phyloP scores from a whole-genome alignment of 176 grass and related monocot species.

The Calamus simplicifolius region DNA sequence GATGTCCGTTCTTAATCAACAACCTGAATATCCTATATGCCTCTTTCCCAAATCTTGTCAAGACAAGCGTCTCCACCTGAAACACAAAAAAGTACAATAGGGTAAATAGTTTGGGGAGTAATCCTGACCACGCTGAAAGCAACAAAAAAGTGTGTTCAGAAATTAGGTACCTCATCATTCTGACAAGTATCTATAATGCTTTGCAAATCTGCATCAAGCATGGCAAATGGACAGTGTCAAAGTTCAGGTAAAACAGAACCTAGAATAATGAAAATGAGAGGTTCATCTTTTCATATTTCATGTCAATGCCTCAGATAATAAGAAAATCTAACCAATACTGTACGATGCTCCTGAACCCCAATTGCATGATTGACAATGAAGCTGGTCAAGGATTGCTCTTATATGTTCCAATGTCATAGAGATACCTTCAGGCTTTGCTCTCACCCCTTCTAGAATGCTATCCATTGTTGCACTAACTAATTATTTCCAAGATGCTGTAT shows the following conservation, averaged over 20 bases:
- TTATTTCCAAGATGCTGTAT: too few species aligned
- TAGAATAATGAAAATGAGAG: too few species aligned
- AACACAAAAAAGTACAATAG: slow-evolving; percentile 13
- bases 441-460: slow-evolving; percentile 58
- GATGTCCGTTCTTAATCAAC: slow-evolving; percentile 33
- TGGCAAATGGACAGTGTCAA: slow-evolving; percentile 14
- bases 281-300: too few species aligned
- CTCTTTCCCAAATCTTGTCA: slow-evolving; percentile 64
- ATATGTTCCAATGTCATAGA: slow-evolving; percentile 84
- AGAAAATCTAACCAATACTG: slow-evolving; percentile 41
- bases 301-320: not conserved
- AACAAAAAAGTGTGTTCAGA: not conserved
- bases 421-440: slow-evolving; percentile 58
- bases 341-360: slow-evolving; percentile 36
- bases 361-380: slow-evolving; percentile 37
- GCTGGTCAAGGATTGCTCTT: slow-evolving; percentile 48
- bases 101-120: too few species aligned
- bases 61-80: slow-evolving; percentile 67
- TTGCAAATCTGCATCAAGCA: slow-evolving; percentile 61
- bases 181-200: slow-evolving; percentile 46
- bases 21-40: slow-evolving; percentile 75
- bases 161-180: slow-evolving; percentile 68
- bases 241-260: not conserved
- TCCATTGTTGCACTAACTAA: slow-evolving; percentile 56
- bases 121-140: too few species aligned